Conservation (phyloP, 106 monocot species). For the Agapanthus africanus region DNA sequence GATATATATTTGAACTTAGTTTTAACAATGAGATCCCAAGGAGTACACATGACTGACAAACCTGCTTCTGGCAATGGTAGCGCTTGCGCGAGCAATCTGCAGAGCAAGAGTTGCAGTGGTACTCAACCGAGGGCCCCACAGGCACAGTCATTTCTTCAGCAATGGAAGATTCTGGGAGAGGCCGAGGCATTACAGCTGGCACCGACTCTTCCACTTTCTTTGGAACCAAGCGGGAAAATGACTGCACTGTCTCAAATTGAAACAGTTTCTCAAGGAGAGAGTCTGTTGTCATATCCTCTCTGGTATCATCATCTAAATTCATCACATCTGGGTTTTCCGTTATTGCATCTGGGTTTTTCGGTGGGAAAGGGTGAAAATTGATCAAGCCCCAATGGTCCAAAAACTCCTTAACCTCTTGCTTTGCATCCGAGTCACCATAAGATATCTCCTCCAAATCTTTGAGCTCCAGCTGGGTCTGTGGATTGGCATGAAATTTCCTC, state of each 20-base stretch:
- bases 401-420: conserved; percentile 77
- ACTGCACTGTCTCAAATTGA: conserved; percentile 53
- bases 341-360: conserved; percentile 22
- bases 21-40: neutral
- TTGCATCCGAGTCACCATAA: conserved; percentile 47
- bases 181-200: conserved; percentile 24
- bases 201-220: conserved; percentile 23
- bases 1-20: too few species aligned
- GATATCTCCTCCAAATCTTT: conserved; percentile 55
- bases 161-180: conserved; percentile 55
- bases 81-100: conserved; percentile 91
- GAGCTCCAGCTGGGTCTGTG: conserved; percentile 44
- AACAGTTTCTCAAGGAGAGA: conserved; percentile 62
- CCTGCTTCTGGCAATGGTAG: conserved; percentile 96
- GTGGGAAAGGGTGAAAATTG: conserved; percentile 89
- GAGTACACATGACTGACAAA: conserved; percentile 13
- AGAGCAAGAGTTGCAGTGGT: conserved; percentile 95
- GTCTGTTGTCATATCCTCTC: conserved; percentile 15
- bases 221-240: conserved; percentile 15
- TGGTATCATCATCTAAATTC: conserved; percentile 16
- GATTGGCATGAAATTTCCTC: conserved; percentile 65
- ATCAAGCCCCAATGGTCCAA: conserved; percentile 95
- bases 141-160: conserved; percentile 49
- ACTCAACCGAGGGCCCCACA: conserved; percentile 82
- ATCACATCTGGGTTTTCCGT: conserved; percentile 25